A percentile compares a stretch with the other conserved stretches of the same genome.
Evolutionary conservation across 495 filamentous ascomycete species (phyloP).

Genomic region (Xylaria curta): DNA sequence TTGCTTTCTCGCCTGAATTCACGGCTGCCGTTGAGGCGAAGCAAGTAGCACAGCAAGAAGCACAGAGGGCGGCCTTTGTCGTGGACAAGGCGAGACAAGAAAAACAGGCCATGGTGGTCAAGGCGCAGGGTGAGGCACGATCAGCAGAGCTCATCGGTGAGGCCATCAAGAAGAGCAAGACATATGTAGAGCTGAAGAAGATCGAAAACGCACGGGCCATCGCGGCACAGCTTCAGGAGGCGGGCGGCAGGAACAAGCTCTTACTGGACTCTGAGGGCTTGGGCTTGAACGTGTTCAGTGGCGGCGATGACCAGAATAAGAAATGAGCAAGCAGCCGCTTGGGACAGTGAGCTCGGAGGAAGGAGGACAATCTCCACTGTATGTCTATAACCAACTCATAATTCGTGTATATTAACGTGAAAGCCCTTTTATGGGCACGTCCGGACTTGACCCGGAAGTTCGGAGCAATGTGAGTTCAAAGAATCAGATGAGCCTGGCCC

Average conservation of each 20-base stretch:
- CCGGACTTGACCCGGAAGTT: not conserved
- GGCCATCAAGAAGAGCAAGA: constrained; percentile 98
- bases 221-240: constrained; percentile 80
- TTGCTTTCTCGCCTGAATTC: constrained; percentile 99
- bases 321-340: constrained; percentile 31
- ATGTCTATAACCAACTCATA: constrained; percentile 38
- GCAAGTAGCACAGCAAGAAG: constrained; percentile 98
- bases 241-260: constrained; percentile 89
- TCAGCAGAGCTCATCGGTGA: constrained; percentile 98
- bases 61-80: constrained; percentile 94
- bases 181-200: constrained; percentile 94
- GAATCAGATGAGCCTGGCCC: not conserved
- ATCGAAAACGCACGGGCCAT: constrained; percentile 95
- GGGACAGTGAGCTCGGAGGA: constrained; percentile 14
- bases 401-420: constrained; percentile 38
- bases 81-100: constrained; percentile 99
- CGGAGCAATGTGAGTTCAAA: constrained; percentile 4
- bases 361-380: constrained; percentile 52
- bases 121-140: constrained; percentile 97
- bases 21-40: constrained; percentile 98
- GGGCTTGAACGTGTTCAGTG: constrained; percentile 80
- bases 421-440: constrained; percentile 1
- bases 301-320: constrained; percentile 56
- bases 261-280: constrained; percentile 89
- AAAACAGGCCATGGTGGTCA: constrained; percentile 98